phyloP scores from a whole-genome alignment of 2,329 filamentous ascomycete genomes.

The Cercospora sesami region DNA sequence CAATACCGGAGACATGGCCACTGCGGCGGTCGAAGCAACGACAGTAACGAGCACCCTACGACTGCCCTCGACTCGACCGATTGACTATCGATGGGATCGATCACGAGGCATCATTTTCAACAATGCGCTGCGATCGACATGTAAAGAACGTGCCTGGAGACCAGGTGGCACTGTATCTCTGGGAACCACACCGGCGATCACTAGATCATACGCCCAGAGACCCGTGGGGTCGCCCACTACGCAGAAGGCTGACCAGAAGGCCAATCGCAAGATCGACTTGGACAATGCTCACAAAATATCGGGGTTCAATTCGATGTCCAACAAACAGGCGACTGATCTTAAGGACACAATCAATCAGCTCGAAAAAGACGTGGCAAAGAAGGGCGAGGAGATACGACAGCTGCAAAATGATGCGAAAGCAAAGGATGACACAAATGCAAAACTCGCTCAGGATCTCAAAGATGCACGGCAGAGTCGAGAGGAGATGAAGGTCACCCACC shows the following conservation, averaged over 20 bases:
- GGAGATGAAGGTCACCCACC: background rate
- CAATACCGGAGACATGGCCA: constrained; percentile 14
- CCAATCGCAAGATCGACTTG: background rate
- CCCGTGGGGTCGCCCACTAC: background rate
- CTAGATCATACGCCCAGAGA: constrained; percentile 7
- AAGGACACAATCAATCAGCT: background rate
- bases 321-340: background rate
- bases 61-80: constrained; percentile 31
- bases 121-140: constrained; percentile 13
- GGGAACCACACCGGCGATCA: constrained; percentile 1
- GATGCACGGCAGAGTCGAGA: background rate
- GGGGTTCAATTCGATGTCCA: constrained; percentile 1
- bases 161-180: background rate
- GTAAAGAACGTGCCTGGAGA: constrained; percentile 2
- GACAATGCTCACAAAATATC: constrained; percentile 4
- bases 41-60: constrained; percentile 13
- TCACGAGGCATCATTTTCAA: constrained; percentile 34
- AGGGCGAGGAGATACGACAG: background rate
- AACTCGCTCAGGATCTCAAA: background rate
- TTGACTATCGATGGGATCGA: constrained; percentile 34
- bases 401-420: background rate
- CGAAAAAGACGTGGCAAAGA: background rate
- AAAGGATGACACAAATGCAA: background rate
- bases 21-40: background rate
- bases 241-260: background rate